These are phyloP conservation scores for Pyrenophora seminiperda DNA, from an alignment of 2,329 filamentous ascomycete species.

Conservation along the genomic window DNA sequence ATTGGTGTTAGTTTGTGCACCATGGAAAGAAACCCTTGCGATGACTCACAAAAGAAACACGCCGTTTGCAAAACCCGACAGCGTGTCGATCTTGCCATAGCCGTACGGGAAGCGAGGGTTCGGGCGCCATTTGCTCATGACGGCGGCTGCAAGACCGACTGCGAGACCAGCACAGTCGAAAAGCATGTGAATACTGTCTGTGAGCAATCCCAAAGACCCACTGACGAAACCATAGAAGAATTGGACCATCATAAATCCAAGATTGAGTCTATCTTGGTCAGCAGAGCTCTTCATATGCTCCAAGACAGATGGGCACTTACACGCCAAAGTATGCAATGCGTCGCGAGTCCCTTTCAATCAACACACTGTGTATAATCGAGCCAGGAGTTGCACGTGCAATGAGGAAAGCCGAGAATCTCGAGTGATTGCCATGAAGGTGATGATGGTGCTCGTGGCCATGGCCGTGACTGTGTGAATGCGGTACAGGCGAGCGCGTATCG, in stretches of 20 bases:
- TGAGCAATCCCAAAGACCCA: slow-evolving; percentile 91
- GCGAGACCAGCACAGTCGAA: slow-evolving; percentile 94
- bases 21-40: not conserved
- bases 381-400: slow-evolving; percentile 71
- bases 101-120: slow-evolving; percentile 90
- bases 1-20: slow-evolving; percentile 13
- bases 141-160: slow-evolving; percentile 87
- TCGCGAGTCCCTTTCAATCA: slow-evolving; percentile 89
- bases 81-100: slow-evolving; percentile 93
- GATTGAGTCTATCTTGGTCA: slow-evolving; percentile 71
- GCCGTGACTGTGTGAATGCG: slow-evolving; percentile 32
- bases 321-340: slow-evolving; percentile 97
- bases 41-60: slow-evolving; percentile 82
- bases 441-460: slow-evolving; percentile 37
- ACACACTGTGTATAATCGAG: slow-evolving; percentile 81
- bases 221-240: slow-evolving; percentile 93
- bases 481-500: slow-evolving; percentile 43
- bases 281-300: not conserved
- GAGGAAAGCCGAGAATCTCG: slow-evolving; percentile 72
- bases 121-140: slow-evolving; percentile 96
- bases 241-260: slow-evolving; percentile 92
- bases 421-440: slow-evolving; percentile 58
- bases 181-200: slow-evolving; percentile 99
- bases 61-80: slow-evolving; percentile 95
- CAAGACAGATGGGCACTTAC: slow-evolving; percentile 56